Conservation (phyloP, 2,329 filamentous ascomycete species). For the Fusarium setosum region DNA sequence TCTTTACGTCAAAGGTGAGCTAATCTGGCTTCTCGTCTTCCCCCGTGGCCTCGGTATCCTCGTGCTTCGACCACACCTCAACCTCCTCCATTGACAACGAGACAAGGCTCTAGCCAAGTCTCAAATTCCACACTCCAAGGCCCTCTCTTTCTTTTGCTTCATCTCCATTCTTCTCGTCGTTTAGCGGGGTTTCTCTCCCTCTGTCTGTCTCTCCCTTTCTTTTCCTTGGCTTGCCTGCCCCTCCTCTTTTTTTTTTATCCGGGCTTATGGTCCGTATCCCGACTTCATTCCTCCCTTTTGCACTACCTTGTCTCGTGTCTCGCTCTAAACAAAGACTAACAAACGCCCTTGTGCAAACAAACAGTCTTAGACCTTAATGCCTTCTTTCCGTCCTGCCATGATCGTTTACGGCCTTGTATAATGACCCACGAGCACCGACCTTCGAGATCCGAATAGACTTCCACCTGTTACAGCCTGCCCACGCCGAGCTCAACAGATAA, state of each 20-base stretch:
- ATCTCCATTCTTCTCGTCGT: conserved; percentile 13
- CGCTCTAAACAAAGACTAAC: conserved; percentile 36
- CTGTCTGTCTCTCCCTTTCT: conserved; percentile 28
- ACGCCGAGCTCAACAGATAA: conserved; percentile 31
- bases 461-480: conserved; percentile 28
- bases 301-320: conserved; percentile 23
- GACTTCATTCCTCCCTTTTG: conserved; percentile 39
- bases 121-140: conserved; percentile 8
- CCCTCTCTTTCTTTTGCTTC: conserved; percentile 5
- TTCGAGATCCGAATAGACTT: conserved; percentile 38
- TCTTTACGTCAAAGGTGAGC: conserved; percentile 20
- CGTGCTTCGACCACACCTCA: conserved; percentile 4
- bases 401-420: conserved; percentile 43
- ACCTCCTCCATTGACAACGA: conserved; percentile 36
- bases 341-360: conserved; percentile 30
- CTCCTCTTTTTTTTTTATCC: conserved; percentile 42
- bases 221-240: conserved; percentile 31
- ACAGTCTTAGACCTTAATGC: conserved; percentile 44
- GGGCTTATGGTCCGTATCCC: conserved; percentile 36
- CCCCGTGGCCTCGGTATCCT: conserved; percentile 14
- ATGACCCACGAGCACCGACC: conserved; percentile 41
- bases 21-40: not conserved
- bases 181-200: conserved; percentile 26
- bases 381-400: conserved; percentile 39
- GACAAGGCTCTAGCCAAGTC: conserved; percentile 26